These are phyloP conservation scores for Hypoxylon rickii DNA, from an alignment of 495 filamentous ascomycete genomes.

Conservation along the genomic window DNA sequence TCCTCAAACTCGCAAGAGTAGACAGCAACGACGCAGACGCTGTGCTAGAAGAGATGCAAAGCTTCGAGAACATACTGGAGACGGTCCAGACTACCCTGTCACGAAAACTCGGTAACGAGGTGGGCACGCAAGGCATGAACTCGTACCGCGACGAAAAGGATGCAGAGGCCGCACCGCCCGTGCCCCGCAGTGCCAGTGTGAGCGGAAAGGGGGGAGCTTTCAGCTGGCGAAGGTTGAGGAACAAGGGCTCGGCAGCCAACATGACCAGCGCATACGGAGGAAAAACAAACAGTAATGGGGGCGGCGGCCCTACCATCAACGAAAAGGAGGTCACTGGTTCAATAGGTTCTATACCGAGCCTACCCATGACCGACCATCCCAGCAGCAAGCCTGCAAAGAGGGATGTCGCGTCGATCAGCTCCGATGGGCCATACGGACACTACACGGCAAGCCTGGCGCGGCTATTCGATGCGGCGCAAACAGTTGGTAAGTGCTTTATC, in stretches of 20 bases:
- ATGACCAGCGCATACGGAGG: slow-evolving; percentile 52
- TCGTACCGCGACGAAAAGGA: slow-evolving; percentile 64
- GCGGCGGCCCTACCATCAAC: slow-evolving; percentile 37
- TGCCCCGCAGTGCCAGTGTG: slow-evolving; percentile 60
- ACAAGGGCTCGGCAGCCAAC: slow-evolving; percentile 75
- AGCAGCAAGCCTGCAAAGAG: slow-evolving; percentile 65
- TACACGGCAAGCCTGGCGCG: slow-evolving; percentile 92
- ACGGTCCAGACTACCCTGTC: slow-evolving; percentile 74
- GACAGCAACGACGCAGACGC: slow-evolving; percentile 89
- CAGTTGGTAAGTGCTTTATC: slow-evolving; percentile 71
- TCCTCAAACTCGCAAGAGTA: slow-evolving; percentile 79
- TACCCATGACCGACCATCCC: slow-evolving; percentile 80
- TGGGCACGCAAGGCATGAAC: slow-evolving; percentile 74
- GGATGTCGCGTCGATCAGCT: slow-evolving; percentile 68
- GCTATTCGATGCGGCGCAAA: slow-evolving; percentile 92
- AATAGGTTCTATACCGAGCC: slow-evolving; percentile 59
- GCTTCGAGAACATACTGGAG: slow-evolving; percentile 85
- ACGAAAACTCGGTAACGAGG: slow-evolving; percentile 88
- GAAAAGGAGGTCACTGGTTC: slow-evolving; percentile 31
- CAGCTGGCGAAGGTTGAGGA: slow-evolving; percentile 86
- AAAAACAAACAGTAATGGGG: slow-evolving; percentile 41
- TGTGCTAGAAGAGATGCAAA: slow-evolving; percentile 92
- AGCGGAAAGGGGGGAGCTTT: slow-evolving; percentile 70
- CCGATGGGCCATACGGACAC: slow-evolving; percentile 80
- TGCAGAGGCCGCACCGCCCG: slow-evolving; percentile 37